Evolutionary conservation across 1,284 basidiomycete genomes (phyloP).

Genomic region (Leccinum huronense): DNA sequence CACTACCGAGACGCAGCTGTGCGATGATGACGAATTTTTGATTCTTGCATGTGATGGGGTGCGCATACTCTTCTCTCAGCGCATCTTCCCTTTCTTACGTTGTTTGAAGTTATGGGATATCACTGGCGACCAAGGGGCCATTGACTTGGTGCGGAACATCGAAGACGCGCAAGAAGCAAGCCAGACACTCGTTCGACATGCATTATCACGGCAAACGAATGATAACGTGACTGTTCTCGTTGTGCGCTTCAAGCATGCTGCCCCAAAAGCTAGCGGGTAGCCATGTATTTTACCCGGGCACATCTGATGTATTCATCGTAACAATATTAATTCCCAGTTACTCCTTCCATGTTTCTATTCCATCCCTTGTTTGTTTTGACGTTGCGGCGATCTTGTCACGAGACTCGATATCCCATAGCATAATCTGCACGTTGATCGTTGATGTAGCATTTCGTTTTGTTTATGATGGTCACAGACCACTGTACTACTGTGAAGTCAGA

Average conservation of each 20-base stretch:
- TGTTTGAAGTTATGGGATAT: constrained; percentile 93
- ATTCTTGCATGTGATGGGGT: constrained; percentile 98
- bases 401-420: constrained; percentile 12
- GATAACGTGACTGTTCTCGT: constrained; percentile 89
- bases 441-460: constrained; percentile 9
- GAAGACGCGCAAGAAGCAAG: constrained; percentile 85
- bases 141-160: constrained; percentile 78
- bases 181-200: constrained; percentile 78
- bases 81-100: constrained; percentile 10
- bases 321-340: constrained; percentile 2
- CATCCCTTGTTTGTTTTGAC: constrained; percentile 10
- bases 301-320: constrained; percentile 15
- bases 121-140: constrained; percentile 86
- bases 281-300: constrained; percentile 6
- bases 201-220: constrained; percentile 83
- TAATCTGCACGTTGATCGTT: constrained; percentile 7
- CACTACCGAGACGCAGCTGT: constrained; percentile 93
- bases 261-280: constrained; percentile 19
- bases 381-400: constrained; percentile 8
- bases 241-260: constrained; percentile 57
- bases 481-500: background rate
- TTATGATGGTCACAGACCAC: background rate
- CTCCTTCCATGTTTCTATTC: constrained; percentile 4
- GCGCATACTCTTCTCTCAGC: constrained; percentile 36
- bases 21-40: constrained; percentile 89